Percentiles rank a stretch among this genome's conserved stretches.
Conservation (phyloP, 2,329 filamentous ascomycete genomes). For the Drechslerella dactyloides region DNA sequence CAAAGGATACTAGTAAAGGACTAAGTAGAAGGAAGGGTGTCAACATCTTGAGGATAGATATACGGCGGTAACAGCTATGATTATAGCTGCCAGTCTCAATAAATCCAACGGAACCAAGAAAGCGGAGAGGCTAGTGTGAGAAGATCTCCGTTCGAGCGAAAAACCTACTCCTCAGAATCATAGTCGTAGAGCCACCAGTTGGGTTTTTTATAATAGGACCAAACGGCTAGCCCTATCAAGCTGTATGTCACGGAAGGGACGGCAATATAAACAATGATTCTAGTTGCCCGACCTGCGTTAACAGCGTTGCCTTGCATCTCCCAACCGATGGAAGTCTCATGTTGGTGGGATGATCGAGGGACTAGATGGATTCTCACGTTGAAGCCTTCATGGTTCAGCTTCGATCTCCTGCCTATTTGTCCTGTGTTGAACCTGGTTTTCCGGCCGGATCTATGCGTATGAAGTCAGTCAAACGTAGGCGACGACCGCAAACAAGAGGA, state of each 20-base stretch:
- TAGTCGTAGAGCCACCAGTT: neutral
- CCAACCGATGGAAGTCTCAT: slow-evolving; percentile 11
- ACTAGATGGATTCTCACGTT: slow-evolving; percentile 23
- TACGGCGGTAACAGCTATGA: neutral
- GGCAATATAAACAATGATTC: neutral
- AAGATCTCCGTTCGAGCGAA: neutral
- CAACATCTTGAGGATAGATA: slow-evolving; percentile 22
- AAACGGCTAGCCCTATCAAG: neutral
- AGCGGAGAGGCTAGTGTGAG: neutral
- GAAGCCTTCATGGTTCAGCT: slow-evolving; percentile 22
- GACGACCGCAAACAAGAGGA: too few species aligned
- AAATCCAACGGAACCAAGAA: neutral
- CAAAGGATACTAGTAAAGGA: slow-evolving; percentile 17
- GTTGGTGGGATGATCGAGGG: slow-evolving; percentile 19
- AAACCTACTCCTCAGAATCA: neutral
- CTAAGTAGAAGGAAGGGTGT: slow-evolving; percentile 25
- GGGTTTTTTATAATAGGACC: neutral
- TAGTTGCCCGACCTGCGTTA: neutral
- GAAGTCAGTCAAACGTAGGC: slow-evolving; percentile 11
- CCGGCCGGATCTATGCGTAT: slow-evolving; percentile 9
- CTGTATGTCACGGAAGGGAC: neutral
- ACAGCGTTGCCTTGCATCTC: neutral
- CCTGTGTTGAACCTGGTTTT: slow-evolving; percentile 13
- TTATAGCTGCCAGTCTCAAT: too few species aligned
- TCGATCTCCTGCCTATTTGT: slow-evolving; percentile 37